Evolutionary conservation across 2,329 filamentous ascomycete genomes (phyloP), one percentile per base, ranked within the genome.

Genomic region (Fusarium sp.): DNA sequence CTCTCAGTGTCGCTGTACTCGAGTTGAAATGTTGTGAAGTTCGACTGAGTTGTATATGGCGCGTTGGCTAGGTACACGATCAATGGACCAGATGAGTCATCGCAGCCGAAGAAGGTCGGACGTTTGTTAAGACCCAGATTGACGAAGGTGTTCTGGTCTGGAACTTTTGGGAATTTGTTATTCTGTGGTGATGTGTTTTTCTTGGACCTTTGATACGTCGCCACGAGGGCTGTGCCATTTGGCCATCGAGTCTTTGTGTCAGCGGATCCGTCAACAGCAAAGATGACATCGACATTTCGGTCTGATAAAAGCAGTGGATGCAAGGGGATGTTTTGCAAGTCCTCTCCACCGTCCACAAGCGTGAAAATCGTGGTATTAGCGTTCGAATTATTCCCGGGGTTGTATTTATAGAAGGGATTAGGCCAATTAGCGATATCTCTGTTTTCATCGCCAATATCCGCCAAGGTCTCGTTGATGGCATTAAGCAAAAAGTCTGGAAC

Each of bases 21-120:
- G 8, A 88, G 82, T 59, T 88, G 83, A 76, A 91, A 93, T 21
- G 93, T 97, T 2, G 90, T 91, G 4, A 90, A 84, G 81, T 97
- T 97, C 77, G 89, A 91, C 67, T 84, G 79, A 72, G 85, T 86
- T 18, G 89, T 86, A 79, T 94, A 97, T 0, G 93, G 93, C 6
- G 89, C 82, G 77, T 96, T 97, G 60, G 94, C 92, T 15, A 97
- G 75, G 81, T 97, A 98, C 59, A 97, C 91, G 49, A 97, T 82
- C 2, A 97, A 78, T 1, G 93, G 92, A 0, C 84, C 80, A 1
- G 77, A 46, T 16, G 55, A 46, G 44, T 66, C 67, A 76, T 93
- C 82, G 80, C 93, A 96, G 43, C 93, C 93, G 76, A 96, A 96
- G 84, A 96, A 94, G 2, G 91, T 91, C 0, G 93, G 93, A 7